Evolutionary conservation across 1,284 basidiomycete species (phyloP).

Genomic region (Heimioporus punctisporus): DNA sequence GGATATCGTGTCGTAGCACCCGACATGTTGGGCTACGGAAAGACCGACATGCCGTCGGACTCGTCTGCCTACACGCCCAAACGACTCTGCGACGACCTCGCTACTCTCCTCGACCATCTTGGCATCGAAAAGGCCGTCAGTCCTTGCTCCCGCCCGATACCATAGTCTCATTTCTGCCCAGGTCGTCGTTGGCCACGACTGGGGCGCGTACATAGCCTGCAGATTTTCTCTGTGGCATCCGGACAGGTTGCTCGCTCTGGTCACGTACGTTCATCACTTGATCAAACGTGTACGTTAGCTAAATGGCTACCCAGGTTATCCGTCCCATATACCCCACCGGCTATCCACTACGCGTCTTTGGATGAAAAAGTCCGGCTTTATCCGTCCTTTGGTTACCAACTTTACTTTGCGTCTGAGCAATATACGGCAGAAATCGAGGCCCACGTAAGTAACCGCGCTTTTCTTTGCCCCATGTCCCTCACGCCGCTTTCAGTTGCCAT

Average conservation of each 20-base stretch:
- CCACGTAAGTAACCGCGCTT: slow-evolving; percentile 39
- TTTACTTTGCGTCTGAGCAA: slow-evolving; percentile 54
- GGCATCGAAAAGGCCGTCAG: slow-evolving; percentile 53
- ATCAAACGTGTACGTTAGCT: background rate
- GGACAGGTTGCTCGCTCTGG: slow-evolving; percentile 53
- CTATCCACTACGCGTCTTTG: slow-evolving; percentile 47
- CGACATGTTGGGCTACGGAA: slow-evolving; percentile 75
- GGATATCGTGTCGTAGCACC: slow-evolving; percentile 72
- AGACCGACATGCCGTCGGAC: slow-evolving; percentile 62
- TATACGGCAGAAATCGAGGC: slow-evolving; percentile 55
- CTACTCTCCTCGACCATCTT: slow-evolving; percentile 60
- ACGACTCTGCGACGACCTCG: slow-evolving; percentile 60
- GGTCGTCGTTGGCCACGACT: slow-evolving; percentile 75
- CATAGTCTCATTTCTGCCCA: slow-evolving; percentile 23
- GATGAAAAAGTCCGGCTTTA: slow-evolving; percentile 49
- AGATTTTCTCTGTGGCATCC: slow-evolving; percentile 74
- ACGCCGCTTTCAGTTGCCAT: slow-evolving; percentile 16
- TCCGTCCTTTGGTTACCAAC: slow-evolving; percentile 64
- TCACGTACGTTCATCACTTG: slow-evolving; percentile 45
- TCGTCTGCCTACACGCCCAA: slow-evolving; percentile 59
- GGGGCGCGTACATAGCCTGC: slow-evolving; percentile 62
- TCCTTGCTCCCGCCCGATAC: background rate
- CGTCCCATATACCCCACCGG: slow-evolving; percentile 61
- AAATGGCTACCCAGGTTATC: slow-evolving; percentile 47
- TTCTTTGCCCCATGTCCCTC: background rate